phyloP scores from a whole-genome alignment of 2,329 filamentous ascomycete genomes.

The Trichoderma polysporum region DNA sequence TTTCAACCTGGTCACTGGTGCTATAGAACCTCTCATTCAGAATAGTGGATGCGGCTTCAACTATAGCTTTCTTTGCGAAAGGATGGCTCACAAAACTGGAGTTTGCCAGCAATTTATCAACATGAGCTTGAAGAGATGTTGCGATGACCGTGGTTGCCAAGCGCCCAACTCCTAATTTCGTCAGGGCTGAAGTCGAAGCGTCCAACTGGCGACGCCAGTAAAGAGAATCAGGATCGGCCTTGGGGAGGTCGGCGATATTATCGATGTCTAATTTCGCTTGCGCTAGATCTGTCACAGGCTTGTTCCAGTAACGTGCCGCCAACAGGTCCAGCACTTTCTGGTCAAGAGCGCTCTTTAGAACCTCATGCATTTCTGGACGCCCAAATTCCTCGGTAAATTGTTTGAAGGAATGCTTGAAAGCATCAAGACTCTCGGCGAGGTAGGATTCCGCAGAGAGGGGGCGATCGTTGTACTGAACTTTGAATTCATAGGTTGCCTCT shows the following conservation, averaged over 20 bases:
- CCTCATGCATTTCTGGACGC: constrained; percentile 79
- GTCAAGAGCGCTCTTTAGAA: constrained; percentile 89
- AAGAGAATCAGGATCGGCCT: constrained; percentile 77
- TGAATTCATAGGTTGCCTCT: constrained; percentile 97
- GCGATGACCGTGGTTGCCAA: constrained; percentile 90
- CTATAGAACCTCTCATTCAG: constrained; percentile 94
- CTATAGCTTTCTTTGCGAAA: constrained; percentile 89
- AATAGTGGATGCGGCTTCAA: constrained; percentile 84
- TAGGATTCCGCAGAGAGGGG: constrained; percentile 95
- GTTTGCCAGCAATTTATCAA: constrained; percentile 73
- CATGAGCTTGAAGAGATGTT: constrained; percentile 78
- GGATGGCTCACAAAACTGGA: constrained; percentile 90
- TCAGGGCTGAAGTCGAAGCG: constrained; percentile 83
- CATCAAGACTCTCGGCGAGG: constrained; percentile 88
- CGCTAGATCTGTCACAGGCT: constrained; percentile 81
- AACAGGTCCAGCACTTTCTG: constrained; percentile 92
- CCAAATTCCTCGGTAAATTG: constrained; percentile 89
- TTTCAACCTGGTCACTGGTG: constrained; percentile 96
- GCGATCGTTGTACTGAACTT: constrained; percentile 98
- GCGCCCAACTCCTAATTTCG: constrained; percentile 89
- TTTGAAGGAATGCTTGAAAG: constrained; percentile 98
- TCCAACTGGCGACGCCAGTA: constrained; percentile 96
- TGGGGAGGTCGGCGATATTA: constrained; percentile 74
- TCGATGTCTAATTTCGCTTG: constrained; percentile 66
- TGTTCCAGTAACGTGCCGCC: constrained; percentile 96